These are phyloP conservation scores for Calonectria fujianensis DNA, from an alignment of 2,329 filamentous ascomycete genomes.

Conservation along the genomic window DNA sequence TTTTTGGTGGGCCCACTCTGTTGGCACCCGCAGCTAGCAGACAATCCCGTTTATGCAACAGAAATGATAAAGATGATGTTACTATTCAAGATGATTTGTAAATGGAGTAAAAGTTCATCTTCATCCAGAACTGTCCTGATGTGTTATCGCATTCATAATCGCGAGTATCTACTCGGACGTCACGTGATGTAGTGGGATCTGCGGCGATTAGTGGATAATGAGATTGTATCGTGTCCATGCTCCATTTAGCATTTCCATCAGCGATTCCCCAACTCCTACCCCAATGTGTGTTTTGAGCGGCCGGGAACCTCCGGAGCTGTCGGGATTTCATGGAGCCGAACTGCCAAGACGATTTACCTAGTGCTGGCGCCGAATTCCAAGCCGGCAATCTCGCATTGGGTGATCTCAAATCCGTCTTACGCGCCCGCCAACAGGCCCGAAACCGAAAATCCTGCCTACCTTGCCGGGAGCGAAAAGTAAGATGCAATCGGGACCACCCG, in stretches of 20 bases:
- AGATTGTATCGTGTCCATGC: conserved; percentile 21
- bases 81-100: neutral
- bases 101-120: neutral
- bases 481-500: conserved; percentile 29
- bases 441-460: conserved; percentile 33
- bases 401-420: conserved; percentile 22
- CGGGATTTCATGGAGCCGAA: conserved; percentile 17
- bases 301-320: neutral
- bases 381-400: neutral
- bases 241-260: conserved; percentile 9
- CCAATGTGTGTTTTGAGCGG: neutral
- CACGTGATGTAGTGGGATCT: conserved; percentile 15
- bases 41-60: neutral
- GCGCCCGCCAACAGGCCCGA: conserved; percentile 23
- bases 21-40: neutral
- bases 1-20: neutral
- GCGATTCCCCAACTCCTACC: conserved; percentile 12
- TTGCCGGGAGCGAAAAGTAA: conserved; percentile 33
- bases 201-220: neutral
- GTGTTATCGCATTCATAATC: neutral
- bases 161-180: neutral
- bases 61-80: neutral
- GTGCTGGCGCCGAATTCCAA: neutral
- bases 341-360: conserved; percentile 62
- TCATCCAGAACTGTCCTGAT: no score